Percentiles rank a stretch among this genome's conserved stretches.
Conservation (phyloP, 306 rosid genomes). For the Castanopsis chinensis region DNA sequence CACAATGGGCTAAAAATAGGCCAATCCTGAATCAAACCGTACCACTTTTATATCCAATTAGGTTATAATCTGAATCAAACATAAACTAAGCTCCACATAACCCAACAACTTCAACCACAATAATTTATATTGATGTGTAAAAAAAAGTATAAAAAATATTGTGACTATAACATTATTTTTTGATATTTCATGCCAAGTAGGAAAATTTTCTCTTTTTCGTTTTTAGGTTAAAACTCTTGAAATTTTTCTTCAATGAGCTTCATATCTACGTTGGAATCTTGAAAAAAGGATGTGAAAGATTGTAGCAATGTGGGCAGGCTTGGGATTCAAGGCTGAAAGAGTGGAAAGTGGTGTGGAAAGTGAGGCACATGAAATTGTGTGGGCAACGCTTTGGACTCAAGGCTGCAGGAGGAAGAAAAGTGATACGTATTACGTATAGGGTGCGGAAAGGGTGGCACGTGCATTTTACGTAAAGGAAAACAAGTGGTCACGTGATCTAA, state of each 20-base stretch:
- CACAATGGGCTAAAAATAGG: too few species aligned
- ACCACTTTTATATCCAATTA: too few species aligned
- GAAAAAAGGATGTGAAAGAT: constrained; percentile 6
- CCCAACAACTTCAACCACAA: too few species aligned
- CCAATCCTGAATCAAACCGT: too few species aligned
- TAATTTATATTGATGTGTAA: too few species aligned
- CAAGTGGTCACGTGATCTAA: constrained; percentile 39
- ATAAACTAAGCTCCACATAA: too few species aligned
- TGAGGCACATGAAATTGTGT: constrained; percentile 15
- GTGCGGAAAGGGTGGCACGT: constrained; percentile 37
- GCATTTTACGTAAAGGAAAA: constrained; percentile 48
- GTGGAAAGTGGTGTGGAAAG: background rate
- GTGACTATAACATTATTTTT: too few species aligned
- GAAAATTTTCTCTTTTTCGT: background rate
- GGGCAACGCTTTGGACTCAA: constrained; percentile 38
- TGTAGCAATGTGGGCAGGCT: constrained; percentile 18
- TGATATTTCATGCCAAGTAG: background rate
- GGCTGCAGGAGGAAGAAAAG: constrained; percentile 19
- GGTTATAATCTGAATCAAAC: too few species aligned
- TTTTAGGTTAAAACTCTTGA: background rate
- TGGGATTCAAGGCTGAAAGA: constrained; percentile 35
- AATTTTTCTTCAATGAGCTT: constrained; percentile 15
- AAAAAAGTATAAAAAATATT: too few species aligned
- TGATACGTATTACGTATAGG: background rate
- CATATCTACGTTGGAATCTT: constrained; percentile 32